Evolutionary conservation across 2,329 filamentous ascomycete genomes (phyloP).

Genomic region (Lecanoromycetidae sp.): DNA sequence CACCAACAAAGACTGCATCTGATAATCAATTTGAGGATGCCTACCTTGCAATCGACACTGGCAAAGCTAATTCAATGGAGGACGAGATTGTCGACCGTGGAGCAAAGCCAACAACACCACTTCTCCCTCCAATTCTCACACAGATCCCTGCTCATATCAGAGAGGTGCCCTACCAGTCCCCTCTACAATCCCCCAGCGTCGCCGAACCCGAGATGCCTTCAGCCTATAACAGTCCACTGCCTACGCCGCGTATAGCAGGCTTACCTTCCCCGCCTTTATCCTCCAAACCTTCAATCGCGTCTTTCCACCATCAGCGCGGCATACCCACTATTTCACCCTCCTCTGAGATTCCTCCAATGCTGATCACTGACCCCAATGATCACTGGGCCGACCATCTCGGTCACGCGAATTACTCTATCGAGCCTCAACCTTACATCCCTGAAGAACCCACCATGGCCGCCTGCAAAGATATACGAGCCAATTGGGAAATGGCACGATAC

Average conservation of each 20-base stretch:
- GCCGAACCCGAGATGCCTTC: constrained; percentile 42
- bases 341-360: constrained; percentile 50
- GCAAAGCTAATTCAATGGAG: constrained; percentile 35
- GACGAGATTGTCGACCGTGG: constrained; percentile 41
- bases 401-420: constrained; percentile 86
- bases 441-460: constrained; percentile 47
- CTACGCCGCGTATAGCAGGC: constrained; percentile 35
- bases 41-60: constrained; percentile 39
- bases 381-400: constrained; percentile 77
- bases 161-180: constrained; percentile 55
- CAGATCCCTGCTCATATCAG: constrained; percentile 37
- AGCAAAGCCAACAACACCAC: constrained; percentile 59
- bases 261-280: constrained; percentile 62
- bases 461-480: constrained; percentile 54
- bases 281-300: constrained; percentile 63
- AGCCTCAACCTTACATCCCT: constrained; percentile 67
- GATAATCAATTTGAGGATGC: constrained; percentile 43
- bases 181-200: constrained; percentile 74
- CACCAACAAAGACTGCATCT: constrained; percentile 52
- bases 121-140: constrained; percentile 70
- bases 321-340: constrained; percentile 38
- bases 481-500: constrained; percentile 71
- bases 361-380: constrained; percentile 52
- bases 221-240: constrained; percentile 31
- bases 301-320: constrained; percentile 47